Conservation (phyloP, 805 yeast species). For the Saturnispora sanitii region DNA sequence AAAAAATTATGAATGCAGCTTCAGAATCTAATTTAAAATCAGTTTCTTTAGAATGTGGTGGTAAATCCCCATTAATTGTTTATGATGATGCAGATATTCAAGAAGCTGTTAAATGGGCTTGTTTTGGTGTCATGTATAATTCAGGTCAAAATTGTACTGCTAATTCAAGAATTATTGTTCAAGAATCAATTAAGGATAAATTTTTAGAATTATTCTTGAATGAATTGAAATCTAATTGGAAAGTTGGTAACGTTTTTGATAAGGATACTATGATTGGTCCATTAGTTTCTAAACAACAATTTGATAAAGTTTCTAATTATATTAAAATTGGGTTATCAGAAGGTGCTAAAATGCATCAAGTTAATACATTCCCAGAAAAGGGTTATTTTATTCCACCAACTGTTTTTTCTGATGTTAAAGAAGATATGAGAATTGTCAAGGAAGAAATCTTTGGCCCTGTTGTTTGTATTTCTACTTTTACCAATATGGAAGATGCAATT, state of each 20-base stretch:
- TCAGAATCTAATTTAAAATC: slow-evolving; percentile 47
- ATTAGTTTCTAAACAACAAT: slow-evolving; percentile 46
- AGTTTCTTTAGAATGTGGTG: slow-evolving; percentile 64
- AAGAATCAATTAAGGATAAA: slow-evolving; percentile 45
- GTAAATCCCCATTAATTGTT: slow-evolving; percentile 56
- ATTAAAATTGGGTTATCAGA: slow-evolving; percentile 37
- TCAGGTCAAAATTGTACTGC: slow-evolving; percentile 65
- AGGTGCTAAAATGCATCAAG: slow-evolving; percentile 38
- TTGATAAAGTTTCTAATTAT: slow-evolving; percentile 39
- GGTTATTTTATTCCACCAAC: slow-evolving; percentile 74
- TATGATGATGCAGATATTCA: slow-evolving; percentile 56
- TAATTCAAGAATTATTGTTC: slow-evolving; percentile 52
- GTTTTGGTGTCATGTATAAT: slow-evolving; percentile 54
- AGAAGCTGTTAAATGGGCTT: slow-evolving; percentile 60
- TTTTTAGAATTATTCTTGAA: slow-evolving; percentile 36
- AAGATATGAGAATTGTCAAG: slow-evolving; percentile 52
- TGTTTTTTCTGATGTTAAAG: slow-evolving; percentile 59
- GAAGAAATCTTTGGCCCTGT: slow-evolving; percentile 92
- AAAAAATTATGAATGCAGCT: slow-evolving; percentile 60
- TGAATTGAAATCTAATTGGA: slow-evolving; percentile 40
- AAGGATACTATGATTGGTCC: slow-evolving; percentile 47
- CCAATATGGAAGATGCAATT: slow-evolving; percentile 58
- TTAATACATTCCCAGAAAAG: slow-evolving; percentile 32
- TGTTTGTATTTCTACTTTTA: slow-evolving; percentile 56
- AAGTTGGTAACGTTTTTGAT: slow-evolving; percentile 47